Evolutionary conservation across 768 basidiomycete genomes (phyloP).

Genomic region (Serendipita sp.): DNA sequence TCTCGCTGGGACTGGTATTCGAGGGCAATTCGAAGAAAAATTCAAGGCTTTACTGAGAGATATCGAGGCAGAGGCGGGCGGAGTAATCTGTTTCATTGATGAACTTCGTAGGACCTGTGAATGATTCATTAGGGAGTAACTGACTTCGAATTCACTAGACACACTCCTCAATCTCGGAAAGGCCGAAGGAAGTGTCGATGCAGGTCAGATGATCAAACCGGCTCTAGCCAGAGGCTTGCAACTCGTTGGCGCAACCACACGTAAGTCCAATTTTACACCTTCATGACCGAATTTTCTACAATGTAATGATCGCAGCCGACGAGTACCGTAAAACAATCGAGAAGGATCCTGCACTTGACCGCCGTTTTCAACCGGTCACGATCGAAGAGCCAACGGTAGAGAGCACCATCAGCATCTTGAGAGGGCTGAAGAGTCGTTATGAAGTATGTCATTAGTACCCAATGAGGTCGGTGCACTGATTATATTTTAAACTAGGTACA

Average conservation of each 20-base stretch:
- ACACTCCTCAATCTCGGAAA: conserved; percentile 80
- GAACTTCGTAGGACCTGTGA: conserved; percentile 60
- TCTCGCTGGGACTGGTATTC: conserved; percentile 79
- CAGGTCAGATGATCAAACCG: conserved; percentile 87
- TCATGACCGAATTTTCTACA: not conserved
- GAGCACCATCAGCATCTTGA: conserved; percentile 36
- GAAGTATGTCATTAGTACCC: not conserved
- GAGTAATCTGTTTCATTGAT: conserved; percentile 82
- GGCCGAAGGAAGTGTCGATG: conserved; percentile 82
- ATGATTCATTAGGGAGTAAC: not conserved
- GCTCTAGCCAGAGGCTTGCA: conserved; percentile 76
- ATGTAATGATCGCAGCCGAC: conserved; percentile 34
- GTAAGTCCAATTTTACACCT: conserved; percentile 26
- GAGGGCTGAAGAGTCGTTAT: not conserved
- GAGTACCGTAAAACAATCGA: conserved; percentile 85
- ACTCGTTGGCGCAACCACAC: conserved; percentile 81
- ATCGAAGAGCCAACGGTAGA: conserved; percentile 84
- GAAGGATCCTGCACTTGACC: conserved; percentile 81
- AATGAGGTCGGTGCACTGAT: conserved; percentile 30
- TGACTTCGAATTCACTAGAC: conserved; percentile 25
- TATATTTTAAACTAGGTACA: conserved; percentile 76
- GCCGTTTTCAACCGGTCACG: conserved; percentile 77
- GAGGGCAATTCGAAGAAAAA: conserved; percentile 87
- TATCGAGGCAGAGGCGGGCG: conserved; percentile 56
- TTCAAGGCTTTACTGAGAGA: conserved; percentile 83